phyloP scores from a whole-genome alignment of 495 filamentous ascomycete genomes.

The Pseudomonodictys pantanalensis region DNA sequence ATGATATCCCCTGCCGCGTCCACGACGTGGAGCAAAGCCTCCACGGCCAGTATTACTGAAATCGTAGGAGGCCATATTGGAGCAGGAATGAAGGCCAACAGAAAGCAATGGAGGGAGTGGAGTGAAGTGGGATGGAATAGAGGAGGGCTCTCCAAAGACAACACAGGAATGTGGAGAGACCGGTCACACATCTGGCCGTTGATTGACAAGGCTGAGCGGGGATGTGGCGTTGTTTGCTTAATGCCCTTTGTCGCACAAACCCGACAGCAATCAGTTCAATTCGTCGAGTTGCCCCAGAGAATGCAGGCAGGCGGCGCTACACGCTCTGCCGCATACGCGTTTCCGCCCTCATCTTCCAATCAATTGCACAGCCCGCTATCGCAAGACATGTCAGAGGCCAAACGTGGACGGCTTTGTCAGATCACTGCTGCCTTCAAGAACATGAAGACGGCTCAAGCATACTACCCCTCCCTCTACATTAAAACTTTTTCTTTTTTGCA shows the following conservation, averaged over 20 bases:
- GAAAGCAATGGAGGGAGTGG: neutral
- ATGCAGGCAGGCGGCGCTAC: conserved; percentile 2
- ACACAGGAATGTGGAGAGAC: neutral
- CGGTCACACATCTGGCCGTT: too few species aligned
- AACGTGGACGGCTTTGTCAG: neutral
- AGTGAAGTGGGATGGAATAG: neutral
- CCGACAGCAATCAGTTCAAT: conserved; percentile 2
- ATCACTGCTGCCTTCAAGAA: neutral
- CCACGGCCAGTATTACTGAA: too few species aligned
- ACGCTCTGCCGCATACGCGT: conserved; percentile 3
- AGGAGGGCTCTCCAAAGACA: neutral
- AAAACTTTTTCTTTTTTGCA: neutral
- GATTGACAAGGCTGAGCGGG: conserved; percentile 12
- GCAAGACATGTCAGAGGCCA: neutral
- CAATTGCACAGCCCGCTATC: conserved; percentile 2
- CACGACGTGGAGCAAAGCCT: conserved; percentile 7
- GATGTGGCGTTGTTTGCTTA: conserved; percentile 19
- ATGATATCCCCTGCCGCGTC: neutral
- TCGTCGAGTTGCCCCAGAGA: neutral
- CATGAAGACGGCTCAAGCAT: neutral
- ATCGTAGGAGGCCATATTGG: too few species aligned
- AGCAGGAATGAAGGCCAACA: too few species aligned
- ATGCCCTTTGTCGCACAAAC: conserved; percentile 1
- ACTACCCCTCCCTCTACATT: neutral
- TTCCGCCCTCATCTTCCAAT: conserved; percentile 9